Base-by-base conservation (phyloP, 2,329 filamentous ascomycete species). In the Ophiognomonia clavigignenti-juglandacearum region DNA sequence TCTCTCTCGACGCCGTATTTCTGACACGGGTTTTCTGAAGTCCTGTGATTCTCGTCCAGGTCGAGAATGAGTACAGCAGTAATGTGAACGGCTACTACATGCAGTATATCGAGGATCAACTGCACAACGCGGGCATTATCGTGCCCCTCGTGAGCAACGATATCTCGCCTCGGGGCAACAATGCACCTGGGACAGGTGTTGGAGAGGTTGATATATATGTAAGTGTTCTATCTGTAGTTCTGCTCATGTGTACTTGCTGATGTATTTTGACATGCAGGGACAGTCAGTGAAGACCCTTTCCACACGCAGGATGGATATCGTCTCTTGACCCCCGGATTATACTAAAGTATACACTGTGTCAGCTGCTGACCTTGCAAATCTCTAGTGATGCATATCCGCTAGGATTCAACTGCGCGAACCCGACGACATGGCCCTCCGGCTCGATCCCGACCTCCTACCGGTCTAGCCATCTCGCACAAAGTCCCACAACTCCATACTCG, bases 121-220 rank as follows among this genome's bases (percentile, higher is more conserved):
- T 80, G n/a, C 72, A 78, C 10, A 69, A 82, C 38, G 82, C 82
- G 1, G 86, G 86, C 0, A 79, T 93, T 35, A 73, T 86, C 1
- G 80, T 93, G 0, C 88, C 88, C 0, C 71, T 88, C n/a, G 85
- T 92, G 49, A 86, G 70, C 64, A 92, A 91, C 50, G 87, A 92
- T 60, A 84, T 81, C 1, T 71, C 60, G 20, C 61, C 76, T 1
- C 57, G 65, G 1, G 84, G 83, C 0, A 69, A 83, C 54, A 83
- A 85, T 51, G 80, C 78, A 0, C 85, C 85, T 1, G 82, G 80
- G 1, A 77, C 75, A 9, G 50, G 50, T 1, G 52, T 68, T 40
- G 71, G 77, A 4, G 67, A 73, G 39, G 72, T 82, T 22, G 78
- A 87, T 60, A 80, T 87, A 37, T 84, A 86, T 54, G 50, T 45